Conservation (phyloP, 1,284 basidiomycete species). For the Ustilago esculenta region DNA sequence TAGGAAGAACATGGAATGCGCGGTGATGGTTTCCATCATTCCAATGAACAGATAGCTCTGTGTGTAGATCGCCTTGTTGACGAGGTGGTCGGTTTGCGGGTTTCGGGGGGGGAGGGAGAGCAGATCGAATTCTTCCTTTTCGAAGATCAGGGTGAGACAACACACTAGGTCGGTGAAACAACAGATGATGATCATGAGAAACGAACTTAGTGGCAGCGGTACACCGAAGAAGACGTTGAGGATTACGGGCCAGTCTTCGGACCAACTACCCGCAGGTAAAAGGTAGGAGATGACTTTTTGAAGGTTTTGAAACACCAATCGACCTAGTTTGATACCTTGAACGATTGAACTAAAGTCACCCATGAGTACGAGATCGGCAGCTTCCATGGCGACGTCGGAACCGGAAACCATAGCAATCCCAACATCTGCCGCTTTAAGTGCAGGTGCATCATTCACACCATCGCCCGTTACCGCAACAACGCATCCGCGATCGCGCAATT, state of each 20-base stretch:
- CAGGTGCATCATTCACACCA: constrained; percentile 77
- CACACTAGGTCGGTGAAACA: constrained; percentile 69
- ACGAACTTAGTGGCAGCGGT: constrained; percentile 71
- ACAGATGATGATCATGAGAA: constrained; percentile 70
- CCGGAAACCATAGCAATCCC: constrained; percentile 71
- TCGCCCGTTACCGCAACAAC: constrained; percentile 75
- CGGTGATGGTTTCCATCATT: constrained; percentile 72
- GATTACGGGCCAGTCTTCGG: constrained; percentile 77
- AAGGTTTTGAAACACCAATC: constrained; percentile 77
- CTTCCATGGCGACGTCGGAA: constrained; percentile 67
- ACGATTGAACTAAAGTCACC: constrained; percentile 57
- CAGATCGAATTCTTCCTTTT: constrained; percentile 73
- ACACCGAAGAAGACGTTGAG: constrained; percentile 71
- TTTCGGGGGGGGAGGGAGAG: constrained; percentile 67
- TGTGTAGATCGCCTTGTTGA: constrained; percentile 71
- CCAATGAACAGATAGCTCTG: constrained; percentile 77
- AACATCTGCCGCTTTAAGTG: constrained; percentile 69
- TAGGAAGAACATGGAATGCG: constrained; percentile 70
- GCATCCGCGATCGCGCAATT: constrained; percentile 72
- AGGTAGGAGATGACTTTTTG: constrained; percentile 69
- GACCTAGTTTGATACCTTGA: constrained; percentile 68
- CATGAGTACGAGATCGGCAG: constrained; percentile 60
- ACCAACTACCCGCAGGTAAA: constrained; percentile 71
- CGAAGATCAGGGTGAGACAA: constrained; percentile 73
- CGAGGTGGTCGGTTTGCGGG: constrained; percentile 66